Percentiles rank a stretch among this genome's conserved stretches.
These are phyloP conservation scores for Pythium dissotocum DNA, from an alignment of 352 stramenopile genomes.

Conservation along the genomic window DNA sequence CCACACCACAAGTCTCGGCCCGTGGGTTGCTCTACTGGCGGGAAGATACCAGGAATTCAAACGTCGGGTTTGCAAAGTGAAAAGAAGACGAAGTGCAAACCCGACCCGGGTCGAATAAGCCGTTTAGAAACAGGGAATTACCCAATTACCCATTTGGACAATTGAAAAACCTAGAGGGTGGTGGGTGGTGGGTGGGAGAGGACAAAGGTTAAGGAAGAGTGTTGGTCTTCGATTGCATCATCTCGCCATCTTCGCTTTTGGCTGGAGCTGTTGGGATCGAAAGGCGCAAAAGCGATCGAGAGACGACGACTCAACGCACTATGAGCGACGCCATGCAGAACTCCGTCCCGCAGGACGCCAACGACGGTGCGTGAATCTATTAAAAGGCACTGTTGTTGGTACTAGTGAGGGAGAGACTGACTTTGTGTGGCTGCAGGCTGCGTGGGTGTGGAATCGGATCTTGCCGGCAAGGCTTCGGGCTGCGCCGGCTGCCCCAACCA, in stretches of 20 bases:
- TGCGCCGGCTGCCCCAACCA: conserved; percentile 99
- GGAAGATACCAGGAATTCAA: neutral
- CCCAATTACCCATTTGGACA: conserved; percentile 6
- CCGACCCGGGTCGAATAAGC: neutral
- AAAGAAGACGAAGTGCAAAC: neutral
- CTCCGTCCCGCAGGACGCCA: conserved; percentile 56
- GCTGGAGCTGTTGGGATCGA: neutral
- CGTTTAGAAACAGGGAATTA: conserved; percentile 6
- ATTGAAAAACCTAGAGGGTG: neutral
- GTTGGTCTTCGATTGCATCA: conserved; percentile 32
- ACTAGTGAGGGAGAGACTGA: conserved; percentile 22
- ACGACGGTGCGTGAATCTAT: conserved; percentile 40
- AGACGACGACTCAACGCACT: conserved; percentile 2
- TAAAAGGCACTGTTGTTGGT: neutral
- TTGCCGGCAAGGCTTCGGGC: conserved; percentile 92
- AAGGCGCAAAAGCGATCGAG: conserved; percentile 1
- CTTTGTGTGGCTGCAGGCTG: conserved; percentile 58
- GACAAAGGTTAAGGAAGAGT: conserved; percentile 8
- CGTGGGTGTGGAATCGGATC: conserved; percentile 93
- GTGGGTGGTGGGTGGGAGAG: conserved; percentile 11
- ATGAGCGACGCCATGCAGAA: conserved; percentile 42
- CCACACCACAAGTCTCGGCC: conserved; percentile 23
- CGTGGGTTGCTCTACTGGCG: conserved; percentile 6
- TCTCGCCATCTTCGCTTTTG: conserved; percentile 23
- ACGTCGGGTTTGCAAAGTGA: neutral